Percentiles rank a stretch among this genome's conserved stretches.
phyloP scores from a whole-genome alignment of 306 rosid species.

The Gleditsia sinensis region DNA sequence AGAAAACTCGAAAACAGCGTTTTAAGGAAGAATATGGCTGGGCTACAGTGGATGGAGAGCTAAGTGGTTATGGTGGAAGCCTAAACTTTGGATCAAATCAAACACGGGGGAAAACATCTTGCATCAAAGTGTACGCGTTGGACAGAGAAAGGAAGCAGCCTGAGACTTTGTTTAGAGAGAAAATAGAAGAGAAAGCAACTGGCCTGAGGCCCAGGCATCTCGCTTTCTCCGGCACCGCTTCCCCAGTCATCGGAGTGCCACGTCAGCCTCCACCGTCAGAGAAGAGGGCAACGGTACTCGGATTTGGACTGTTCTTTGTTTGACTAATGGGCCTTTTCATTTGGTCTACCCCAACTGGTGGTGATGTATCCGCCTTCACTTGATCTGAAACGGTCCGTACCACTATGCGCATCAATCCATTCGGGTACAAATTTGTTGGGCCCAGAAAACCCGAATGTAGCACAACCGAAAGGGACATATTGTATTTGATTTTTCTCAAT shows the following conservation, averaged over 20 bases:
- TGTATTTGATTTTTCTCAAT: no score
- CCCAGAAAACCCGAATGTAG: not conserved
- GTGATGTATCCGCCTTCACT: no score
- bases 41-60: not conserved
- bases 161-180: not conserved
- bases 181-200: not conserved
- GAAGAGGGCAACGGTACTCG: not conserved
- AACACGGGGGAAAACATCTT: not conserved
- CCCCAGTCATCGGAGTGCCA: slow-evolving; percentile 21
- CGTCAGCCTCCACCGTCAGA: slow-evolving; percentile 17
- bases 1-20: slow-evolving; percentile 28
- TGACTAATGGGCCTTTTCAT: not conserved
- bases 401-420: not conserved
- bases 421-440: not conserved
- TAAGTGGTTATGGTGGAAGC: not conserved
- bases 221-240: slow-evolving; percentile 39
- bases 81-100: slow-evolving; percentile 22
- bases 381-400: not conserved
- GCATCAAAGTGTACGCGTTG: not conserved
- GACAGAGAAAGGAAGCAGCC: not conserved
- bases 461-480: no score
- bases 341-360: not conserved
- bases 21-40: not conserved
- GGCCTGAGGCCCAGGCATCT: not conserved
- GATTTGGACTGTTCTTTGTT: not conserved